Evolutionary conservation across 805 yeast genomes (phyloP).

Genomic region (Yarrowia sp.): DNA sequence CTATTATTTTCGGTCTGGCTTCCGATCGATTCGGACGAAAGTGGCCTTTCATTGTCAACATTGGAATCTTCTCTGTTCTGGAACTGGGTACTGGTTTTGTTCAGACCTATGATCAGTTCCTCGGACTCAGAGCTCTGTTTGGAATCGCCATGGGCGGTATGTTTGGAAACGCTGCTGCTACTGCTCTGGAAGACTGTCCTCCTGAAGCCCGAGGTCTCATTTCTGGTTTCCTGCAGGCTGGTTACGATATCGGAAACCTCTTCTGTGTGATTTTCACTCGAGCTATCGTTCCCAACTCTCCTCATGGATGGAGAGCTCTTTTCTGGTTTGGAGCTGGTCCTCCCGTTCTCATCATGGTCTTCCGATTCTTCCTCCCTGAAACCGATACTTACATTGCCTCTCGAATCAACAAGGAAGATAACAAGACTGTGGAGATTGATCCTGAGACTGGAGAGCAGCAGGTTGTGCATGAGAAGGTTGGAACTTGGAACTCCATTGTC

Average conservation of each 20-base stretch:
- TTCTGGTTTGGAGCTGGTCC: conserved; percentile 76
- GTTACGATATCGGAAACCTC: conserved; percentile 70
- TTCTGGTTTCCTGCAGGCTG: conserved; percentile 75
- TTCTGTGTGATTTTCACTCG: conserved; percentile 64
- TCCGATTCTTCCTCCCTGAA: conserved; percentile 62
- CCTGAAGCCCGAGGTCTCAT: conserved; percentile 56
- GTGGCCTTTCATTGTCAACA: conserved; percentile 59
- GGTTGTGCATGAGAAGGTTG: neutral
- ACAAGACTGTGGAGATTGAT: conserved; percentile 16
- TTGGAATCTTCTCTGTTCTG: conserved; percentile 50
- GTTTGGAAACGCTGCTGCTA: conserved; percentile 63
- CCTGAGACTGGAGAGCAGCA: conserved; percentile 26
- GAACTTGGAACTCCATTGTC: conserved; percentile 26
- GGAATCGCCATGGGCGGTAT: conserved; percentile 74
- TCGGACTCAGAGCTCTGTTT: conserved; percentile 61
- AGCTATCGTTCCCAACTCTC: conserved; percentile 51
- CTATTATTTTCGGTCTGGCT: conserved; percentile 60
- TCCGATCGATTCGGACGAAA: conserved; percentile 67
- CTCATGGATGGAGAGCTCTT: conserved; percentile 64
- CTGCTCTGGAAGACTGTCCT: conserved; percentile 67
- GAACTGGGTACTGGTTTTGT: conserved; percentile 69
- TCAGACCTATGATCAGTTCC: conserved; percentile 55
- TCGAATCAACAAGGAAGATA: conserved; percentile 32
- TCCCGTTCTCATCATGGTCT: conserved; percentile 55
- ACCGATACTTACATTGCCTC: conserved; percentile 49